phyloP scores from a whole-genome alignment of 164 flowering plant species.

The Amborella trichopoda region DNA sequence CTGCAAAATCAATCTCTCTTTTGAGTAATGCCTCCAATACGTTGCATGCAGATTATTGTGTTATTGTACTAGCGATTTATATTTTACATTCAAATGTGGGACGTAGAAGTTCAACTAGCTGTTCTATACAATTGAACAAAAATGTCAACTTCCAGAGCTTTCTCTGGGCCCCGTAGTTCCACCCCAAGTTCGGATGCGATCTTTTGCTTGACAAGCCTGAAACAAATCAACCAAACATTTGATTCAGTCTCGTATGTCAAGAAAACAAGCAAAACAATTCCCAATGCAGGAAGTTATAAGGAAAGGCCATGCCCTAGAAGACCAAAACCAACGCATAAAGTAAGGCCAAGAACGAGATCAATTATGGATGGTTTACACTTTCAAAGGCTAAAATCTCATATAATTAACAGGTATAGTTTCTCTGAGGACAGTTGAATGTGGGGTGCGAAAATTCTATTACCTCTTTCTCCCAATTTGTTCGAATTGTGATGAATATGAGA shows the following conservation, averaged over 20 bases:
- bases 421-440: neutral
- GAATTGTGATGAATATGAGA: conserved; percentile 11
- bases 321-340: neutral
- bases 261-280: neutral
- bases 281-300: neutral
- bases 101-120: no score
- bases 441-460: conserved; percentile 9
- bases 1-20: no score
- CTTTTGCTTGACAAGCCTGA: neutral
- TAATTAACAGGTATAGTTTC: no score
- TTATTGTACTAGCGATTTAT: no score
- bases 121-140: no score
- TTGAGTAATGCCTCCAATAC: no score
- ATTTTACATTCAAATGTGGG: no score
- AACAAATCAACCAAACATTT: neutral
- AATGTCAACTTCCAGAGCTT: no score
- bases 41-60: no score
- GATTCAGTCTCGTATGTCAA: neutral
- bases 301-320: neutral
- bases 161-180: neutral
- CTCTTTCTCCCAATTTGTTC: conserved; percentile 43
- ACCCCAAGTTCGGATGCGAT: neutral
- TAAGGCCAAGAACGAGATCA: neutral
- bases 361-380: no score
- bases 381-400: no score